These are phyloP conservation scores for Biscogniauxia sp. DNA, from an alignment of 2,329 filamentous ascomycete species.

Conservation along the genomic window DNA sequence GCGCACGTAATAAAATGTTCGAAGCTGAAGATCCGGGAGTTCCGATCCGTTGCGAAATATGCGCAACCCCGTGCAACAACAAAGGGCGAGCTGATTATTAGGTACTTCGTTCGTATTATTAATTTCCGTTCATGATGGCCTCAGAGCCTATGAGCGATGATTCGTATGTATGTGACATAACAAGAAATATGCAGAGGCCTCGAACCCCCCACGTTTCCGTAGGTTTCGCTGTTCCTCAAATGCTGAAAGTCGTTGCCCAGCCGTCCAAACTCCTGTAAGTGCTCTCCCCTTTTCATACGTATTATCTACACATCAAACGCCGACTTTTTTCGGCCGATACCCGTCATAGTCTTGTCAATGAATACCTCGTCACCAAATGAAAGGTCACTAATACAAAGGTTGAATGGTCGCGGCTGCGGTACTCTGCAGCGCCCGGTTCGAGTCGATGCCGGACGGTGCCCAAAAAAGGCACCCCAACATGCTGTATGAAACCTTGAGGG, in stretches of 20 bases:
- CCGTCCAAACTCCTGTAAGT: slow-evolving; percentile 27
- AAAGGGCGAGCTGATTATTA: background rate
- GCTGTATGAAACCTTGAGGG: background rate
- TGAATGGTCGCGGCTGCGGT: slow-evolving; percentile 15
- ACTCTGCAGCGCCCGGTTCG: background rate
- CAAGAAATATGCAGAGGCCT: background rate
- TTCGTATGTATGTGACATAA: background rate
- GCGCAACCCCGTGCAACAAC: background rate
- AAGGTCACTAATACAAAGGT: slow-evolving; percentile 33
- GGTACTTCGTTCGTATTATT: background rate
- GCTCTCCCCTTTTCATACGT: slow-evolving; percentile 20
- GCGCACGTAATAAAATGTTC: background rate
- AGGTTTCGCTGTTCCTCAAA: slow-evolving; percentile 13
- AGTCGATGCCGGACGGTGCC: slow-evolving; percentile 2
- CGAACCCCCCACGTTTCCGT: slow-evolving; percentile 4
- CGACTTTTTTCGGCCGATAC: slow-evolving; percentile 15
- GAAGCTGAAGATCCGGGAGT: background rate
- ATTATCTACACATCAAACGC: slow-evolving; percentile 25
- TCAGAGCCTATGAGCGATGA: background rate
- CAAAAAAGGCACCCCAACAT: slow-evolving; percentile 6
- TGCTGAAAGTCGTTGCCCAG: slow-evolving; percentile 25
- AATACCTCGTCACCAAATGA: slow-evolving; percentile 26
- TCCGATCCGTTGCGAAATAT: background rate
- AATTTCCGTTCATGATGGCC: background rate
- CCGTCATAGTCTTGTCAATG: slow-evolving; percentile 18